phyloP scores from a whole-genome alignment of 2,329 filamentous ascomycete genomes.

The Teratosphaeria destructans region DNA sequence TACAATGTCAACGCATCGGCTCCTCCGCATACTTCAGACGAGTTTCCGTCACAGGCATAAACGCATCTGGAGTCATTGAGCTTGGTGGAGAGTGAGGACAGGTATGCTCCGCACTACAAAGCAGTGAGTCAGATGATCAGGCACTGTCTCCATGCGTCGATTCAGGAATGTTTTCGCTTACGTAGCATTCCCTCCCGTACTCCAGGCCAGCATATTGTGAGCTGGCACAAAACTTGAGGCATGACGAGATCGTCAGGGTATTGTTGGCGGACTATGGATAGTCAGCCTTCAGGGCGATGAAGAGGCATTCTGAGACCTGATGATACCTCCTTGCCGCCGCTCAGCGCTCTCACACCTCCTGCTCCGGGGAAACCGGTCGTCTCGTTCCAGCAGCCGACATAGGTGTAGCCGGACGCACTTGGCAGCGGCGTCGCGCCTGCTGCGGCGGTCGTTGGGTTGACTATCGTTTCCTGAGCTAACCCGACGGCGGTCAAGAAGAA shows the following conservation, averaged over 20 bases:
- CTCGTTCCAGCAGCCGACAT: conserved; percentile 51
- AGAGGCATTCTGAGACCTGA: neutral
- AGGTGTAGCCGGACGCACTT: conserved; percentile 31
- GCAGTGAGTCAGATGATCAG: conserved; percentile 33
- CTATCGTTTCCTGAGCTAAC: conserved; percentile 11
- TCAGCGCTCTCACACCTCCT: conserved; percentile 36
- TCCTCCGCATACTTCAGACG: conserved; percentile 45
- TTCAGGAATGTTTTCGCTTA: neutral
- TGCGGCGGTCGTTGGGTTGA: conserved; percentile 19
- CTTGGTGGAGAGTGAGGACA: conserved; percentile 39
- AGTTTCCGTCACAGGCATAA: conserved; percentile 45
- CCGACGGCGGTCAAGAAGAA: neutral
- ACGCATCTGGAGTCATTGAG: conserved; percentile 40
- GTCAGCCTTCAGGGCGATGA: neutral
- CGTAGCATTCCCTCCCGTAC: conserved; percentile 26
- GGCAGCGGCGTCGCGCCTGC: conserved; percentile 14
- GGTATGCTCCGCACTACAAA: conserved; percentile 47
- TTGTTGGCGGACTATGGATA: conserved; percentile 24
- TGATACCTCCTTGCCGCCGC: conserved; percentile 25
- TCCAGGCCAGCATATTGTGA: conserved; percentile 45
- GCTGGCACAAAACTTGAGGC: conserved; percentile 41
- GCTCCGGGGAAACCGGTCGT: conserved; percentile 33
- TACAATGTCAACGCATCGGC: conserved; percentile 27
- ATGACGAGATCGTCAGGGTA: conserved; percentile 43
- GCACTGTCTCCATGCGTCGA: neutral